A percentile compares a stretch with the other conserved stretches of the same genome.
phyloP scores from a whole-genome alignment of 257 asterid species.

The Penstemon barbatus region DNA sequence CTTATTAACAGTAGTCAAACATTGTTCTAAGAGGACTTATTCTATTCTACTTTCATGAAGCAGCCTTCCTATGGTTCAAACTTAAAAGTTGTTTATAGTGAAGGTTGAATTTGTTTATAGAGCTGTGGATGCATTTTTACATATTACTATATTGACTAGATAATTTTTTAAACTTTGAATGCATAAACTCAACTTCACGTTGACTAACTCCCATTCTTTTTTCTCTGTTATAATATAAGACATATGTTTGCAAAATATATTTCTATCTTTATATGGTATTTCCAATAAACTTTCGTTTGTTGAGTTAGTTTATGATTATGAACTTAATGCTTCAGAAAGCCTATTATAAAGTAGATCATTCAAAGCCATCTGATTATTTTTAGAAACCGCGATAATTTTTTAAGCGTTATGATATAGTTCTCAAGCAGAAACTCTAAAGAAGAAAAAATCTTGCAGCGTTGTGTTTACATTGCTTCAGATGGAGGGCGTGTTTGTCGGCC shows the following conservation, averaged over 20 bases:
- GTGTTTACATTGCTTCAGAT: constrained; percentile 96
- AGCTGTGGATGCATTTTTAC: too few species aligned
- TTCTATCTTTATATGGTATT: background rate
- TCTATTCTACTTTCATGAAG: too few species aligned
- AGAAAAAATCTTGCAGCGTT: constrained; percentile 57
- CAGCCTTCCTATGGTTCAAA: too few species aligned
- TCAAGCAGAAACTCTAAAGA: constrained; percentile 18
- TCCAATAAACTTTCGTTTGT: background rate
- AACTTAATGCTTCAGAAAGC: constrained; percentile 13
- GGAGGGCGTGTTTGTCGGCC: constrained; percentile 99
- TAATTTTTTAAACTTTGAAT: too few species aligned
- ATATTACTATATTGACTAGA: too few species aligned
- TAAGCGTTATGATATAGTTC: background rate
- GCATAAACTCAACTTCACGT: too few species aligned
- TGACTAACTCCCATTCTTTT: too few species aligned
- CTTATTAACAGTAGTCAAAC: too few species aligned
- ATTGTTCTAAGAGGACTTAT: too few species aligned
- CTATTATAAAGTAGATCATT: background rate
- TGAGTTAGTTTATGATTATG: background rate
- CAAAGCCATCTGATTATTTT: background rate
- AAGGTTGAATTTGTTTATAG: too few species aligned
- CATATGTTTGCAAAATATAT: background rate
- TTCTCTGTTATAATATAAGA: background rate
- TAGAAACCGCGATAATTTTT: background rate
- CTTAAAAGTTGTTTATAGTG: too few species aligned